A percentile compares a stretch with the other conserved stretches of the same genome.
phyloP scores from a whole-genome alignment of 345 rosid species.

The Rhodomyrtus tomentosa region DNA sequence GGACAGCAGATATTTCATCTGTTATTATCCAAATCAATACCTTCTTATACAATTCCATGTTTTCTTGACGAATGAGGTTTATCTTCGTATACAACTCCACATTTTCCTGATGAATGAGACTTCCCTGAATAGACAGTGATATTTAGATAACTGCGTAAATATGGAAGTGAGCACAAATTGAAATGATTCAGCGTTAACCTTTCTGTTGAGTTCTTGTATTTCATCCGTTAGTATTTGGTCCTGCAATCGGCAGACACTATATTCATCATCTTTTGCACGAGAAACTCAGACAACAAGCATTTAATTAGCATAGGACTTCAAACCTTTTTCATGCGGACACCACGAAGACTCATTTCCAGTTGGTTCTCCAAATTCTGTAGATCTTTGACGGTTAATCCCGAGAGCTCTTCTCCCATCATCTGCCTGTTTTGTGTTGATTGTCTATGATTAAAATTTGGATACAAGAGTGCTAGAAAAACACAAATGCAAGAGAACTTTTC shows the following conservation, averaged over 20 bases:
- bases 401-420: conserved; percentile 79
- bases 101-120: conserved; percentile 48
- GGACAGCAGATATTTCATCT: neutral
- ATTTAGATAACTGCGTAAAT: conserved; percentile 11
- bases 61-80: conserved; percentile 38
- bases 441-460: neutral
- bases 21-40: conserved; percentile 6
- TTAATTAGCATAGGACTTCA: neutral
- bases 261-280: neutral
- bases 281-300: neutral
- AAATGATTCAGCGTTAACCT: conserved; percentile 23
- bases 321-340: conserved; percentile 64
- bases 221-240: conserved; percentile 57
- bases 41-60: conserved; percentile 32
- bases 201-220: conserved; percentile 42
- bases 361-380: conserved; percentile 52
- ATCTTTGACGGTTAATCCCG: conserved; percentile 39
- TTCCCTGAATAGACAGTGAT: conserved; percentile 54
- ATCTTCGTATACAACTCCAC: conserved; percentile 65
- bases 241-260: conserved; percentile 16
- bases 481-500: no score
- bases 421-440: conserved; percentile 27
- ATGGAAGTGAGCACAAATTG: neutral
- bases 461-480: neutral
- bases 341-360: conserved; percentile 44